phyloP scores from a whole-genome alignment of 1,284 basidiomycete species.

The Pseudozyma hubeiensis region DNA sequence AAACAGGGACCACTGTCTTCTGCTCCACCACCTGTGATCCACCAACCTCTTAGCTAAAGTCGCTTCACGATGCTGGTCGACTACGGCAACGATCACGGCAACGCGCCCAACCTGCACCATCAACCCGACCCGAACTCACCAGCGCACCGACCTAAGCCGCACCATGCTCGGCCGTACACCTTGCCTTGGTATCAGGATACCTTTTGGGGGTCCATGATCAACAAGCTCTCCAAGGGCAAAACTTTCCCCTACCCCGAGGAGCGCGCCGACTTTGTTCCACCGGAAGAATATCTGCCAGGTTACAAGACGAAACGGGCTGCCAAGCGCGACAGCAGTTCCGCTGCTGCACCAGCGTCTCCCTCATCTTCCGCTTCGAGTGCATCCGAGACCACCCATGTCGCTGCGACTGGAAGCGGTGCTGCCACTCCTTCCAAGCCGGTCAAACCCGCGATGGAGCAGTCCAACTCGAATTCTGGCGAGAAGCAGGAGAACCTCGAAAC shows the following conservation, averaged over 20 bases:
- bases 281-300: conserved; percentile 40
- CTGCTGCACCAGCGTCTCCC: neutral
- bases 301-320: conserved; percentile 17
- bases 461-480: conserved; percentile 12
- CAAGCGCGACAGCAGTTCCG: neutral
- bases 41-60: neutral
- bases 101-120: conserved; percentile 22
- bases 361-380: neutral
- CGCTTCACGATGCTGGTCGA: conserved; percentile 8
- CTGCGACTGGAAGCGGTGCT: neutral
- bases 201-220: conserved; percentile 26
- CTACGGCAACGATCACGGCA: conserved; percentile 16
- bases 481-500: conserved; percentile 11
- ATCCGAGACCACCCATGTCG: conserved; percentile 13
- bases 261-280: conserved; percentile 27
- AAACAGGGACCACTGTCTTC: too few relatives aligned
- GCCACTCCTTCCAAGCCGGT: conserved; percentile 18
- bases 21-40: too few relatives aligned
- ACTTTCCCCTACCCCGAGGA: conserved; percentile 35
- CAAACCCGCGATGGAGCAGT: conserved; percentile 71
- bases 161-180: conserved; percentile 17
- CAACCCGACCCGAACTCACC: conserved; percentile 17
- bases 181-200: conserved; percentile 50
- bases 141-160: conserved; percentile 12
- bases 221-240: conserved; percentile 41